These are phyloP conservation scores for Auricularia cornea DNA, from an alignment of 768 basidiomycete genomes.

Conservation along the genomic window DNA sequence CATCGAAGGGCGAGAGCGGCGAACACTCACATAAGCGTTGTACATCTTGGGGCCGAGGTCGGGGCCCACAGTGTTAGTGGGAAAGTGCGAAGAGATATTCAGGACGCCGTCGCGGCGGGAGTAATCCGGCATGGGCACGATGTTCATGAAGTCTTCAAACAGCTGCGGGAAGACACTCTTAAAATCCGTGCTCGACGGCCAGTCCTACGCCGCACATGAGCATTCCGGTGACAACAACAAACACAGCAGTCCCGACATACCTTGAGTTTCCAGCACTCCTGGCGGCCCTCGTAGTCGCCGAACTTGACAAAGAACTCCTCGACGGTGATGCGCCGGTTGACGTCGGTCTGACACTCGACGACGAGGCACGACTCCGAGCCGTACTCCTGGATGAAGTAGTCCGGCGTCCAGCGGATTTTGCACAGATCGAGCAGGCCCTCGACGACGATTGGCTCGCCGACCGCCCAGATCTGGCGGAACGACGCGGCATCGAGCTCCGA, in stretches of 20 bases:
- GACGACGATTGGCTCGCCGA: conserved; percentile 73
- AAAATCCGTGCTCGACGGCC: conserved; percentile 87
- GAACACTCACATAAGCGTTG: conserved; percentile 53
- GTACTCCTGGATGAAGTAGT: conserved; percentile 67
- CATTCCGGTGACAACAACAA: background rate
- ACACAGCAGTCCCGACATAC: conserved; percentile 25
- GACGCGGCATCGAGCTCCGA: conserved; percentile 44
- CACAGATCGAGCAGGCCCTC: conserved; percentile 56
- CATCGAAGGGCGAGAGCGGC: background rate
- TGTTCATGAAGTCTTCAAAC: conserved; percentile 74
- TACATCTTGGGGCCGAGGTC: conserved; percentile 93
- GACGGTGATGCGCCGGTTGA: conserved; percentile 54
- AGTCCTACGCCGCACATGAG: conserved; percentile 52
- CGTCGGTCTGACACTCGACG: conserved; percentile 74
- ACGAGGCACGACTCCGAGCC: conserved; percentile 58
- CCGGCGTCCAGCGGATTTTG: conserved; percentile 69
- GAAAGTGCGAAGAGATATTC: conserved; percentile 88
- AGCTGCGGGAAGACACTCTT: conserved; percentile 73
- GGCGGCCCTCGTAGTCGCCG: conserved; percentile 53
- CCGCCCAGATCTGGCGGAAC: conserved; percentile 64
- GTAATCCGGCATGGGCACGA: conserved; percentile 82
- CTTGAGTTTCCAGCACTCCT: conserved; percentile 69
- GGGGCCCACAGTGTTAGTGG: conserved; percentile 64
- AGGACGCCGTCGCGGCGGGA: conserved; percentile 83
- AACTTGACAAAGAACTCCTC: conserved; percentile 74